A percentile compares a stretch with the other conserved stretches of the same genome.
Conservation (phyloP, 2,329 filamentous ascomycete species). For the Zelopaecilomyces penicillatus region DNA sequence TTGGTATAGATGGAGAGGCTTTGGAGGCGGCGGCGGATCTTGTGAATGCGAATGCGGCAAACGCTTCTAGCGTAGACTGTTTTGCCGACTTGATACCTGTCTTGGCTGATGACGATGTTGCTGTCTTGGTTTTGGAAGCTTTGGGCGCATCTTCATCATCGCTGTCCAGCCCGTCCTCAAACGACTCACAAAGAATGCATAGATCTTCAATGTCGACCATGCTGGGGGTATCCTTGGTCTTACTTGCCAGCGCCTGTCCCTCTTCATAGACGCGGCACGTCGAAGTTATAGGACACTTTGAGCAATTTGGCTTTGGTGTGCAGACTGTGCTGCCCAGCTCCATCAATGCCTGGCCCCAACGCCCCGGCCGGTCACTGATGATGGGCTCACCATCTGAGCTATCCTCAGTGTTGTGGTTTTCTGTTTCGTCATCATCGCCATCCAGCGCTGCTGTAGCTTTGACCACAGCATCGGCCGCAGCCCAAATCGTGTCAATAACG, state of each 20-base stretch:
- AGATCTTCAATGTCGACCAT: slow-evolving; percentile 40
- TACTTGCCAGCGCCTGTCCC: slow-evolving; percentile 27
- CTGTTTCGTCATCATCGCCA: slow-evolving; percentile 10
- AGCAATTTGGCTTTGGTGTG: slow-evolving; percentile 50
- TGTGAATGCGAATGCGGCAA: slow-evolving; percentile 30
- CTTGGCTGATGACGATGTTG: background rate
- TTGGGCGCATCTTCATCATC: slow-evolving; percentile 14
- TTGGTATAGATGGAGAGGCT: background rate
- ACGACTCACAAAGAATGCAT: slow-evolving; percentile 40
- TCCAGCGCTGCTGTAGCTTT: slow-evolving; percentile 38
- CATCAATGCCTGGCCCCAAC: slow-evolving; percentile 59
- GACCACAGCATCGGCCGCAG: slow-evolving; percentile 47
- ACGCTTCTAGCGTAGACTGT: slow-evolving; percentile 26
- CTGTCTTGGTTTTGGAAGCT: slow-evolving; percentile 1
- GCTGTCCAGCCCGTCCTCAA: slow-evolving; percentile 27
- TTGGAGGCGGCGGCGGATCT: slow-evolving; percentile 10
- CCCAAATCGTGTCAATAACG: slow-evolving; percentile 48
- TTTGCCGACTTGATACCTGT: slow-evolving; percentile 15
- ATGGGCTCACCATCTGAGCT: slow-evolving; percentile 2
- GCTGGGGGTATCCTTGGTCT: slow-evolving; percentile 5
- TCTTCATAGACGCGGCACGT: slow-evolving; percentile 46
- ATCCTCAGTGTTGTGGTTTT: background rate
- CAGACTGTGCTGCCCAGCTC: slow-evolving; percentile 57
- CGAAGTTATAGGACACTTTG: slow-evolving; percentile 38
- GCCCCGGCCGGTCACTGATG: slow-evolving; percentile 43